Base-by-base conservation (phyloP, 441 rosid genomes). In the Syzygium malaccense region DNA sequence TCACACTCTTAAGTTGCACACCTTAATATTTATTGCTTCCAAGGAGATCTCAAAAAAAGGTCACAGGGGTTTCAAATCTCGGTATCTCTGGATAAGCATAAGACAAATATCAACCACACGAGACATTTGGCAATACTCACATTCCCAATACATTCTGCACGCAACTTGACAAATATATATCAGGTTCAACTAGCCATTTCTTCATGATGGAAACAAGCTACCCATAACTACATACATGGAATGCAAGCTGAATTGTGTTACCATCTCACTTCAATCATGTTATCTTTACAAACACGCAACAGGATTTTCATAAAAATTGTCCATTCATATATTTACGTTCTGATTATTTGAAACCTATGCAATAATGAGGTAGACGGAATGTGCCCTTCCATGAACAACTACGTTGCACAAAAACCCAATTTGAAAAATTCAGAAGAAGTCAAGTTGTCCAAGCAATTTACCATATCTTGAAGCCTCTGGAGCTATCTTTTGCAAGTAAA, bases 381-480 rank as follows among this genome's bases (percentile, higher is more conserved):
- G 2, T 1, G 10, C 51, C 83, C 83, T 75, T 75, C 5, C 53
- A 12, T 48, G 28, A 45, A 75, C 49, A 41, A 75, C 53, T 23
- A 41, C 51, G 23, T 41, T 75, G 23, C 53, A 3, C 51, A 75
- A 41, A n/a, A 41, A 41, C 83, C 83, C 83, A 41, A 75, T 6
- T 41, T 12, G 51, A 75, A 75, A 75, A 75, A 23, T 25, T 75
- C 83, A 23, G 51, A 23, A 23, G 51, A 75, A 41, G 51, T 75
- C 53, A 41, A 75, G 51, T 37, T 23, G 78, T 37, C 62, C 89
- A 85, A 53, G 86, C 75, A 33, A 56, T 49, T 88, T 97, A 97
- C 99, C 99, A 91, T 95, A 95, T 95, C 91, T 95, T 54, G 99
- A 97, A 93, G 99, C 99, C 91, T 96, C 98, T 64, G 98, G 99